Conservation (phyloP, 2,329 filamentous ascomycete genomes). For the Sarocladium kiliense region DNA sequence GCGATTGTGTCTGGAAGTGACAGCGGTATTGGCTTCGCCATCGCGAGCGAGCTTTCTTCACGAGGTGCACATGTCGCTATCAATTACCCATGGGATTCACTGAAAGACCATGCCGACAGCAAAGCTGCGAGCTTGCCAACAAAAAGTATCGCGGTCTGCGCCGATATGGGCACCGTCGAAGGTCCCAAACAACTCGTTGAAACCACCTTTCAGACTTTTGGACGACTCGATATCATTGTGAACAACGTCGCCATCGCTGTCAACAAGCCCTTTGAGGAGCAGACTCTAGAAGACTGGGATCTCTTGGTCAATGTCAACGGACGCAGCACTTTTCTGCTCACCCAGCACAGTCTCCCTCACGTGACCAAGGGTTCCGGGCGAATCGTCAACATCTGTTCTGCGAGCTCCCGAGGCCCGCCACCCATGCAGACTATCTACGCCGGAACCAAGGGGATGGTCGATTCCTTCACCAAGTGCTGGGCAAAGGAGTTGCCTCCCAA, state of each 20-base stretch:
- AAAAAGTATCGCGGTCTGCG: conserved; percentile 31
- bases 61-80: conserved; percentile 42
- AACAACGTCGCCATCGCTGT: conserved; percentile 31
- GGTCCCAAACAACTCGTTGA: conserved; percentile 31
- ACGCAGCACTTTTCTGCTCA: conserved; percentile 35
- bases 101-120: conserved; percentile 23
- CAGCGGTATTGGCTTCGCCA: conserved; percentile 38
- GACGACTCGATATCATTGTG: conserved; percentile 33
- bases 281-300: conserved; percentile 33
- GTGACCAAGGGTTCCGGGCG: conserved; percentile 27
- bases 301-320: conserved; percentile 34
- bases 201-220: conserved; percentile 27
- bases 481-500: conserved; percentile 37
- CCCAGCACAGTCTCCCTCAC: conserved; percentile 31
- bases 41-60: conserved; percentile 36
- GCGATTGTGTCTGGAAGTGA: conserved; percentile 15
- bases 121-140: conserved; percentile 20
- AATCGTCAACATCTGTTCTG: conserved; percentile 38
- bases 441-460: conserved; percentile 44
- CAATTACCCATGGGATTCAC: conserved; percentile 38
- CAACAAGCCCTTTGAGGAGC: conserved; percentile 30
- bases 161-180: conserved; percentile 32
- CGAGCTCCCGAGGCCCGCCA: conserved; percentile 26
- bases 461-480: conserved; percentile 39
- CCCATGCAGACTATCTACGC: conserved; percentile 39